A percentile compares a stretch with the other conserved stretches of the same genome.
Conservation (phyloP, 1,139 yeast species). For the Kodamaea suecica region DNA sequence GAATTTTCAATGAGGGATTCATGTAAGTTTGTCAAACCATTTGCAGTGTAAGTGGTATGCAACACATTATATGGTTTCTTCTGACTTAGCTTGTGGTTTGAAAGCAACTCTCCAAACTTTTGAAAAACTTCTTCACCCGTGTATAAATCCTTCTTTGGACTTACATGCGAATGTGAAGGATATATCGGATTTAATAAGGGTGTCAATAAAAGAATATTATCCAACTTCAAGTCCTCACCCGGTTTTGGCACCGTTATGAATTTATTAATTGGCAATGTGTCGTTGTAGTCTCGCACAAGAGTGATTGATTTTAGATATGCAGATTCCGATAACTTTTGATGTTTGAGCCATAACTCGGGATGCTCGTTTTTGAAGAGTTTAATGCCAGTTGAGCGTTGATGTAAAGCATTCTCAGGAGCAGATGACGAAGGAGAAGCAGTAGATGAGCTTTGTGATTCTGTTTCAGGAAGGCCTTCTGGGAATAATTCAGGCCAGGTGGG, state of each 20-base stretch:
- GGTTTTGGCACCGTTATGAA: slow-evolving; percentile 27
- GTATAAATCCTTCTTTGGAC: slow-evolving; percentile 21
- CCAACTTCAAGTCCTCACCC: slow-evolving; percentile 13
- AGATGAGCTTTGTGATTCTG: background rate
- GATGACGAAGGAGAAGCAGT: background rate
- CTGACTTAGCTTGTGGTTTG: slow-evolving; percentile 32
- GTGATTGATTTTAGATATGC: slow-evolving; percentile 58
- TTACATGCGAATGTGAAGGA: slow-evolving; percentile 11
- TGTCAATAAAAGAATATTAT: slow-evolving; percentile 49
- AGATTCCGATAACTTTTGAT: slow-evolving; percentile 40
- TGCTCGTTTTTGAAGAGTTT: slow-evolving; percentile 25
- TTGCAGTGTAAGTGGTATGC: slow-evolving; percentile 64
- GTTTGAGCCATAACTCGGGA: slow-evolving; percentile 41
- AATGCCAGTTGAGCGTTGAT: slow-evolving; percentile 12
- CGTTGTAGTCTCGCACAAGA: slow-evolving; percentile 53
- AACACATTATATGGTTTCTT: slow-evolving; percentile 44
- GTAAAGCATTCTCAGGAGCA: slow-evolving; percentile 2
- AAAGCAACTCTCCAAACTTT: slow-evolving; percentile 42
- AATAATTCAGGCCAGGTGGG: slow-evolving; percentile 51
- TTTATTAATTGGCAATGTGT: slow-evolving; percentile 50
- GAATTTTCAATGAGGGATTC: slow-evolving; percentile 55
- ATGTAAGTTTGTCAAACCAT: slow-evolving; percentile 58
- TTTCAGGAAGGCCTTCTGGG: slow-evolving; percentile 18
- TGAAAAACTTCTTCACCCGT: slow-evolving; percentile 60
- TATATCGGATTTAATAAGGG: slow-evolving; percentile 51